Base-by-base conservation (phyloP, 2,329 filamentous ascomycete species). In the Fusarium gaditjirri region DNA sequence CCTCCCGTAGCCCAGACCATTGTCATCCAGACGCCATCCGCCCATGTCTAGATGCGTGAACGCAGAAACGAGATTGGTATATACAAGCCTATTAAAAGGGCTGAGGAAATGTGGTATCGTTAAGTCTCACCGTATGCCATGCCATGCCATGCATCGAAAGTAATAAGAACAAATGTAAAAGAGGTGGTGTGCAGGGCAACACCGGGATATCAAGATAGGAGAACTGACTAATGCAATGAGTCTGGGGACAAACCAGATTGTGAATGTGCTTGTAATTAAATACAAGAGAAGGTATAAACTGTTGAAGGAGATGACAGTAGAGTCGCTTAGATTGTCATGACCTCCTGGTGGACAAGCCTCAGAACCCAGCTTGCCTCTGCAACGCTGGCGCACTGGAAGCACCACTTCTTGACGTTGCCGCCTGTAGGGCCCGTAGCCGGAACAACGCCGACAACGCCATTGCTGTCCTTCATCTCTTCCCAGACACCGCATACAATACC, bases 401-500 rank as follows among this genome's bases (percentile, higher is more conserved):
- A 90, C 88, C 88, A 90, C 80, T 90, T 90, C 75, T 86, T 88
- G 61, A 90, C 87, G 67, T 84, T 86, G 27, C 88, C 88, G 13
- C 84, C 83, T 10, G 87, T 83, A 29, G 83, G 84, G 11, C 88
- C 88, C 27, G 82, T 86, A 55, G 84, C 83, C 5, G 87, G 87
- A 44, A 83, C 88, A 23, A 84, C 80, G 31, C 87, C 88, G 16
- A 86, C 83, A 43, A 86, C 84, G 29, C 89, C 88, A 29, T 89
- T 85, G 70, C 88, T 88, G 70, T 91, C 88, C 53, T 90, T 90
- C 74, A 92, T 84, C 72, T 94, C 91, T 80, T 96, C 93, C 90
- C 94, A 96, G 39, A 98, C 92, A 72, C 93, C 95, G 61, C 97
- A 91, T 3, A 96, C 93, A 76, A 98, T 95, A 50, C 95, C 95